phyloP scores from a whole-genome alignment of 345 rosid species.

The Moricandia moricandioides region DNA sequence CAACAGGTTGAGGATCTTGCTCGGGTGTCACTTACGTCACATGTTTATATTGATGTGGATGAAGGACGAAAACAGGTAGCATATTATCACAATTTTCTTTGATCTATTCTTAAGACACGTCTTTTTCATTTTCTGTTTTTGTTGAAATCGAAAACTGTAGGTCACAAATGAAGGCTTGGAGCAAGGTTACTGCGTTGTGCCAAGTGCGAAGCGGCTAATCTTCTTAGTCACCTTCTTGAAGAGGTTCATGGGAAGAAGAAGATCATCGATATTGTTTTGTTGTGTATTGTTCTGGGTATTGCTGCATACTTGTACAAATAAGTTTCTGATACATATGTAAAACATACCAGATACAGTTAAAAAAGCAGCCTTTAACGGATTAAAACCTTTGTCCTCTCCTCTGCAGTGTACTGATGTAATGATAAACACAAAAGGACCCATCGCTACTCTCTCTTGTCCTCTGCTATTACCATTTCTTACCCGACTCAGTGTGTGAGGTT shows the following conservation, averaged over 20 bases:
- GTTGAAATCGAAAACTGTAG: slow-evolving; percentile 42
- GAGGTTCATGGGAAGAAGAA: slow-evolving; percentile 74
- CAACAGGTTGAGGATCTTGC: slow-evolving; percentile 93
- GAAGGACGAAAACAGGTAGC: slow-evolving; percentile 81
- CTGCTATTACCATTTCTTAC: no score
- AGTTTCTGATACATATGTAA: no score
- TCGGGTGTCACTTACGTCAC: slow-evolving; percentile 75
- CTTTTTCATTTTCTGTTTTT: not conserved
- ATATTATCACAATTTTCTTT: not conserved
- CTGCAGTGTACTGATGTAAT: no score
- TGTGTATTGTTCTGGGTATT: no score
- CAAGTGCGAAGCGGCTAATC: slow-evolving; percentile 73
- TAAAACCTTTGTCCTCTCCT: no score
- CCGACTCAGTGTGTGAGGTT: no score
- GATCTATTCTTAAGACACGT: not conserved
- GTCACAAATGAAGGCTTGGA: slow-evolving; percentile 94
- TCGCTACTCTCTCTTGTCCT: no score
- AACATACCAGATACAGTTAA: no score
- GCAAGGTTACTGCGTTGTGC: slow-evolving; percentile 93
- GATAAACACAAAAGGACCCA: no score
- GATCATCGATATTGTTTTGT: slow-evolving; percentile 42
- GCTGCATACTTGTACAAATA: no score
- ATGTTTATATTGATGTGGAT: slow-evolving; percentile 83
- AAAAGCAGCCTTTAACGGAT: no score
- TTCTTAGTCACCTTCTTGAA: slow-evolving; percentile 88